Evolutionary conservation across 768 basidiomycete species (phyloP).

Genomic region (Pleurotus eryngii): DNA sequence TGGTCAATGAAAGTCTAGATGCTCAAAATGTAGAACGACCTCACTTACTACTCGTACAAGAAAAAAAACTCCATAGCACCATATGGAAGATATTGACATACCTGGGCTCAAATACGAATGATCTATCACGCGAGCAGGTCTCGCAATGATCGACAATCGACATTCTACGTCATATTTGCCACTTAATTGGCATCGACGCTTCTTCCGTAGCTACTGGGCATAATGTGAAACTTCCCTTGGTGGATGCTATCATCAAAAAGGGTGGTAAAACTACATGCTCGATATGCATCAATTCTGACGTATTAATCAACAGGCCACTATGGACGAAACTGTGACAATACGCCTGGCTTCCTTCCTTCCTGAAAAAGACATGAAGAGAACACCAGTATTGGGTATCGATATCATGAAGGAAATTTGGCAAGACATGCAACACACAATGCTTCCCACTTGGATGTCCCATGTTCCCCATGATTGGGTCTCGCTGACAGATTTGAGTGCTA

Average conservation of each 20-base stretch:
- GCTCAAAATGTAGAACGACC: neutral
- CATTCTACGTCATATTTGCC: too few relatives aligned
- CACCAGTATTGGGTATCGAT: constrained; percentile 23
- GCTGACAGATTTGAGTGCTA: neutral
- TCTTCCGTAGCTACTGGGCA: too few relatives aligned
- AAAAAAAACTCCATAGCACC: neutral
- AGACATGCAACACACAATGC: constrained; percentile 23
- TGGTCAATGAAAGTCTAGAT: neutral
- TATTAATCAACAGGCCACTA: neutral
- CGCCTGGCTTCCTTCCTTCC: constrained; percentile 2
- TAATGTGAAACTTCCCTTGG: neutral
- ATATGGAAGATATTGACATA: neutral
- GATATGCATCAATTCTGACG: neutral
- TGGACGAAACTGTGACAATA: neutral
- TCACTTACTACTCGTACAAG: neutral
- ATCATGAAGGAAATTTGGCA: constrained; percentile 24
- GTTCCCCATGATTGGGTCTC: constrained; percentile 26
- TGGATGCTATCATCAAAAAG: neutral
- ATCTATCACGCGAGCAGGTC: too few relatives aligned
- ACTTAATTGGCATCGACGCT: too few relatives aligned
- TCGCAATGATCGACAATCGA: too few relatives aligned
- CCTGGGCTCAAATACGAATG: neutral
- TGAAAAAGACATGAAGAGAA: neutral
- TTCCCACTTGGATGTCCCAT: constrained; percentile 27
- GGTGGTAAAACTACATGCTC: neutral